These are phyloP conservation scores for Trametes hirsuta DNA, from an alignment of 1,284 basidiomycete genomes.

Conservation along the genomic window DNA sequence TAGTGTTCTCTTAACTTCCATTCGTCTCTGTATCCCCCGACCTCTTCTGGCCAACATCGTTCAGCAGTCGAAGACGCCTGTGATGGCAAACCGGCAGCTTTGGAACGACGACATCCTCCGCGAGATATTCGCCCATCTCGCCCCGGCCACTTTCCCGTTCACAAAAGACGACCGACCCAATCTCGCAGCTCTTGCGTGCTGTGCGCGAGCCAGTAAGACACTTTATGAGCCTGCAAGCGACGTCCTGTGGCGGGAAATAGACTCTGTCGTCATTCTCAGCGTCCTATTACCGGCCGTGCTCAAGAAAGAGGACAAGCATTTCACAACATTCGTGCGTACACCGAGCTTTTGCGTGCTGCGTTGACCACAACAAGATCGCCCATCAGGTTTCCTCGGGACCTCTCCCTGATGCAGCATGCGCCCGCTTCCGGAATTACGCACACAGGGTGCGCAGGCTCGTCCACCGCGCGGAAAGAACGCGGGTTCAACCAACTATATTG, in stretches of 20 bases:
- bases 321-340: slow-evolving; percentile 2
- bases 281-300: neutral
- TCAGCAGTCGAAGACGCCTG: neutral
- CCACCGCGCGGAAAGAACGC: slow-evolving; percentile 3
- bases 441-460: slow-evolving; percentile 4
- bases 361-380: neutral
- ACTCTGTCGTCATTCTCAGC: slow-evolving; percentile 7
- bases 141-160: slow-evolving; percentile 2
- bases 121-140: slow-evolving; percentile 11
- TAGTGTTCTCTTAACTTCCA: too few relatives aligned
- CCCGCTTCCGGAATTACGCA: slow-evolving; percentile 13
- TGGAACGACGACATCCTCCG: slow-evolving; percentile 17
- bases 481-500: neutral
- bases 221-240: slow-evolving; percentile 9
- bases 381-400: neutral
- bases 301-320: neutral
- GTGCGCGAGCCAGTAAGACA: slow-evolving; percentile 3
- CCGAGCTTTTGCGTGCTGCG: neutral
- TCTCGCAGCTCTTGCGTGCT: slow-evolving; percentile 4
- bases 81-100: neutral
- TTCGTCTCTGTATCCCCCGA: too few relatives aligned
- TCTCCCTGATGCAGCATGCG: neutral
- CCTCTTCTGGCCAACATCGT: too few relatives aligned
- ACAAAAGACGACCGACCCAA: neutral
- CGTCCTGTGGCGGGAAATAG: slow-evolving; percentile 14